Percentiles rank a stretch among this genome's conserved stretches.
Evolutionary conservation across 1,139 yeast species (phyloP).

Genomic region (Taphrina communis): DNA sequence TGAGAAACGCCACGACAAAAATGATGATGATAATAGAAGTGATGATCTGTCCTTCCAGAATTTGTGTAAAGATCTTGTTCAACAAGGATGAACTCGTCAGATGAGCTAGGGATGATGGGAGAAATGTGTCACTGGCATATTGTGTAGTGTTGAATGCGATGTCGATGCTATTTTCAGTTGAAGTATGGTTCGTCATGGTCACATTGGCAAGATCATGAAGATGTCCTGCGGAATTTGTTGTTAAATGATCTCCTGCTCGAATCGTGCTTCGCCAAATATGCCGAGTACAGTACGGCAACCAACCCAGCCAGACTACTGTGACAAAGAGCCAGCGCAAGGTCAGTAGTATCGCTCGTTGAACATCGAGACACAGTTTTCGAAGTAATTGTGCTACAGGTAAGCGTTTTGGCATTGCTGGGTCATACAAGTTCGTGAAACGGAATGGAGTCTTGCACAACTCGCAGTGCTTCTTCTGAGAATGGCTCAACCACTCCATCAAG

Average conservation of each 20-base stretch:
- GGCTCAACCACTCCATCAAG: constrained; percentile 81
- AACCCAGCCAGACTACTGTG: constrained; percentile 39
- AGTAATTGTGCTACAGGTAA: constrained; percentile 29
- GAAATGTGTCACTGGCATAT: background rate
- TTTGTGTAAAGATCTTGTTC: constrained; percentile 45
- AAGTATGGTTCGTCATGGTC: background rate
- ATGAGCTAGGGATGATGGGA: constrained; percentile 17
- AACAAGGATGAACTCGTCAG: constrained; percentile 22
- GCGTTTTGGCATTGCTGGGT: constrained; percentile 39
- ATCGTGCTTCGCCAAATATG: constrained; percentile 37
- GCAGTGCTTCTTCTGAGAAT: constrained; percentile 70
- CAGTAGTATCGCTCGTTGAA: background rate
- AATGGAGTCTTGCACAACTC: constrained; percentile 87
- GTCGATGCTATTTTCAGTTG: background rate
- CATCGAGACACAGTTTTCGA: constrained; percentile 9
- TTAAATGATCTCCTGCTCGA: constrained; percentile 21
- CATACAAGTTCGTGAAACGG: constrained; percentile 61
- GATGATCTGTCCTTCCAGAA: constrained; percentile 51
- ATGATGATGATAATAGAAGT: constrained; percentile 48
- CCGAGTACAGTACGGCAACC: constrained; percentile 39
- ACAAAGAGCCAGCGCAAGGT: constrained; percentile 28
- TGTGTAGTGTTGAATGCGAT: constrained; percentile 7
- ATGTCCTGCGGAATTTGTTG: constrained; percentile 11
- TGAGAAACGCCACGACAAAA: constrained; percentile 50
- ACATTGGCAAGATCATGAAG: constrained; percentile 18